Evolutionary conservation across 257 asterid species (phyloP), one percentile per base, ranked within the genome.

Genomic region (Plectranthus barbatus): DNA sequence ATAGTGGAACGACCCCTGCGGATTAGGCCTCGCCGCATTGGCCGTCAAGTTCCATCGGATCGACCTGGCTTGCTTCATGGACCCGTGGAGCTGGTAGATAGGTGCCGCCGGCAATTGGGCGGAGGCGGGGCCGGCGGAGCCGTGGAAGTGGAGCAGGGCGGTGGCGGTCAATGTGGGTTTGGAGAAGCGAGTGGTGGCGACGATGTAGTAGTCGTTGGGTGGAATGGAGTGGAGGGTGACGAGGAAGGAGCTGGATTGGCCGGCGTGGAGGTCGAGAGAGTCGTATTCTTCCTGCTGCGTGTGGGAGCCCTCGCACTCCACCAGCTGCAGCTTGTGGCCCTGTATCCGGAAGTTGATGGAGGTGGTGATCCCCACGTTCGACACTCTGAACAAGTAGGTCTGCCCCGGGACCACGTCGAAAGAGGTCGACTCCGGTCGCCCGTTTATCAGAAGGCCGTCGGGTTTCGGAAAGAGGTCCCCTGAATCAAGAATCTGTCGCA

Each of bases 11-110:
- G 97, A 74, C 0, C 96, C 97, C 64, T 91, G 97, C 1, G 97
- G 96, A 15, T 87, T 91, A 0, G 97, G 97, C 80, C 96, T 84
- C 0, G 97, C 97, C 20, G 96, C 96, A 62, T 85, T 87, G 0
- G 95, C 87, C 4, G 93, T 80, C 88, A 84, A 65, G 63, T 91
- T 84, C 91, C 82, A 83, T 24, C 88, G 73, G 59, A 87, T 39
- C 19, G 89, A 73, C 73, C 95, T 79, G 23, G 95, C 95, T 76
- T 90, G 97, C 15, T 67, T 76, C 96, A 90, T 87, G 65, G 97
- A 90, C 95, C 95, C 70, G 42, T 83, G 95, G 49, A 72, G 1
- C 0, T 80, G 79, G 41, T 66, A 74, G 36, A 81, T 66, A 1
- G 86, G 95, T 1, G 67, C 85, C 6, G 21, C 13, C 0, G 96